These are phyloP conservation scores for Penicillium antarcticum DNA, from an alignment of 495 filamentous ascomycete genomes.

Conservation along the genomic window DNA sequence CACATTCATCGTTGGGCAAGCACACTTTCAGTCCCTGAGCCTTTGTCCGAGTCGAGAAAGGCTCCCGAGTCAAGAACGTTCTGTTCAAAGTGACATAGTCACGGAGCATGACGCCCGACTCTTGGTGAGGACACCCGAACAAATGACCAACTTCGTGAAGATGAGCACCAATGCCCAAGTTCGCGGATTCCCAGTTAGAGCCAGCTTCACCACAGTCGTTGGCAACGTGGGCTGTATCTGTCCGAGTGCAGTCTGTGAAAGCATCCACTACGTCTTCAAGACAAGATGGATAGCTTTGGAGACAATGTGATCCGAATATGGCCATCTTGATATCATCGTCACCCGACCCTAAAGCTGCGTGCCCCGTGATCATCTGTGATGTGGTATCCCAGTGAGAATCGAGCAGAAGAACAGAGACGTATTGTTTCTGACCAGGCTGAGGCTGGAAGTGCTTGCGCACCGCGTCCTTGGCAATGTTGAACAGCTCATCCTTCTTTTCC, in stretches of 20 bases:
- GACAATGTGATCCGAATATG: constrained; percentile 84
- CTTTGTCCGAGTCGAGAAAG: constrained; percentile 80
- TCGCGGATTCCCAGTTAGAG: constrained; percentile 88
- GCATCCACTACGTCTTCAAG: constrained; percentile 84
- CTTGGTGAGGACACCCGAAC: constrained; percentile 84
- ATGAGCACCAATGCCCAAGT: constrained; percentile 88
- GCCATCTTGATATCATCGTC: constrained; percentile 72
- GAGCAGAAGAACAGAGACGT: constrained; percentile 78
- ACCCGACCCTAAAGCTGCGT: constrained; percentile 74
- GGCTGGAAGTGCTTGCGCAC: constrained; percentile 72
- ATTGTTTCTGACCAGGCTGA: constrained; percentile 71
- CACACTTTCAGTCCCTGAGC: constrained; percentile 71
- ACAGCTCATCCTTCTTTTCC: constrained; percentile 66
- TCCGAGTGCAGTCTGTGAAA: constrained; percentile 83
- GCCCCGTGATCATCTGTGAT: constrained; percentile 66
- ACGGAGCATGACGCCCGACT: constrained; percentile 81
- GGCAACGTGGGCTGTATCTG: constrained; percentile 73
- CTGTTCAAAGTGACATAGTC: constrained; percentile 82
- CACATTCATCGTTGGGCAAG: constrained; percentile 71
- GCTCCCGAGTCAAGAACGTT: constrained; percentile 73
- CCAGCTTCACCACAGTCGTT: constrained; percentile 83
- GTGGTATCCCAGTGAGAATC: constrained; percentile 84
- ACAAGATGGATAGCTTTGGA: constrained; percentile 81
- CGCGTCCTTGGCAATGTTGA: constrained; percentile 69
- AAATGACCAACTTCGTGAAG: constrained; percentile 85